A percentile compares a stretch with the other conserved stretches of the same genome.
Conservation (phyloP, 768 basidiomycete species). For the Macrocybe gigantea region DNA sequence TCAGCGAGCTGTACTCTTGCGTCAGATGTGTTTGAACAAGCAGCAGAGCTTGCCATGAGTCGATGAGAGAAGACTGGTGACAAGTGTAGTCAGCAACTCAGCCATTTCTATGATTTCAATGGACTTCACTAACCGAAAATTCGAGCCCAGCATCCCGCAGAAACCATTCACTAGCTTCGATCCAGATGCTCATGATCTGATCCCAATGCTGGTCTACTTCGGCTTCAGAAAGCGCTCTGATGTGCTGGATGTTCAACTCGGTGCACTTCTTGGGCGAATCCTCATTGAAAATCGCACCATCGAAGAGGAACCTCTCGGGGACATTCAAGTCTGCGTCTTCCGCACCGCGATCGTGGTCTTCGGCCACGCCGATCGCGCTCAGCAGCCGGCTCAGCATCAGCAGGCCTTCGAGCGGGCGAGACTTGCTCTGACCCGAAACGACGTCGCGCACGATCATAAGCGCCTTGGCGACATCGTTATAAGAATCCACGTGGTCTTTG, state of each 20-base stretch:
- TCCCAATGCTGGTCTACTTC: constrained; percentile 36
- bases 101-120: neutral
- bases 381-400: constrained; percentile 30
- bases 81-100: neutral
- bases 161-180: constrained; percentile 13
- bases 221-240: constrained; percentile 28
- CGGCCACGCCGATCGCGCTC: constrained; percentile 18
- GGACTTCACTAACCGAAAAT: constrained; percentile 15
- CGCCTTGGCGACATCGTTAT: constrained; percentile 23
- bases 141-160: constrained; percentile 7
- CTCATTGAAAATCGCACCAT: constrained; percentile 33
- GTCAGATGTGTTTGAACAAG: constrained; percentile 40
- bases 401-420: constrained; percentile 25
- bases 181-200: constrained; percentile 32
- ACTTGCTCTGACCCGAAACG: constrained; percentile 18
- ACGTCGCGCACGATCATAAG: constrained; percentile 33
- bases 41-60: constrained; percentile 53
- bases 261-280: constrained; percentile 19
- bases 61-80: constrained; percentile 18
- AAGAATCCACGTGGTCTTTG: neutral
- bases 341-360: neutral
- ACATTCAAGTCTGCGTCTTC: constrained; percentile 11
- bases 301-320: constrained; percentile 32
- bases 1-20: constrained; percentile 29
- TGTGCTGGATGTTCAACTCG: constrained; percentile 14